Evolutionary conservation across 441 rosid species (phyloP).

Genomic region (Croton laevigatus): DNA sequence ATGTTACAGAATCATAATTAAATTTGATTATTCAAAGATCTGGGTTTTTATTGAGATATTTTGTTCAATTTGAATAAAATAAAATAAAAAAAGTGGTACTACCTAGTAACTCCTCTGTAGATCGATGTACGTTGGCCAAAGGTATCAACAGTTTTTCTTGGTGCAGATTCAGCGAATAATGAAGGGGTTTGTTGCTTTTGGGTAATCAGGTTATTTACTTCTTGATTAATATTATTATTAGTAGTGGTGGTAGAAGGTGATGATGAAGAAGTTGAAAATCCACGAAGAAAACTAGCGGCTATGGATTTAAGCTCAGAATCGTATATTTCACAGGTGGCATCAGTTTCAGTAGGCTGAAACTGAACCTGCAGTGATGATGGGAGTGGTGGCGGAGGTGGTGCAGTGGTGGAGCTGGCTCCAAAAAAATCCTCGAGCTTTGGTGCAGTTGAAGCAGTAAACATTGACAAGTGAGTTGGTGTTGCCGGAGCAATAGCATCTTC

Average conservation of each 20-base stretch:
- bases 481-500: not conserved
- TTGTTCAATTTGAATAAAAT: no score
- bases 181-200: constrained; percentile 11
- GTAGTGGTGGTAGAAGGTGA: no score
- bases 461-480: constrained; percentile 24
- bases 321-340: constrained; percentile 41
- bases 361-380: constrained; percentile 23
- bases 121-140: constrained; percentile 94
- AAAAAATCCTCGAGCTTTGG: constrained; percentile 75
- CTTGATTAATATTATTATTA: not conserved
- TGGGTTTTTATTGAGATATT: not conserved
- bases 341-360: constrained; percentile 5
- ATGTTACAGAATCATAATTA: not conserved
- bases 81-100: not conserved
- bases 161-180: constrained; percentile 32
- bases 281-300: constrained; percentile 72
- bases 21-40: not conserved
- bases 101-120: constrained; percentile 95
- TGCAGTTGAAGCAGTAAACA: constrained; percentile 36
- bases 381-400: constrained; percentile 8
- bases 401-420: constrained; percentile 38
- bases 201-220: not conserved
- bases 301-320: constrained; percentile 74
- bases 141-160: constrained; percentile 60
- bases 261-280: constrained; percentile 14